Conservation (phyloP, 1,284 basidiomycete genomes). For the Heterobasidion irregulare region DNA sequence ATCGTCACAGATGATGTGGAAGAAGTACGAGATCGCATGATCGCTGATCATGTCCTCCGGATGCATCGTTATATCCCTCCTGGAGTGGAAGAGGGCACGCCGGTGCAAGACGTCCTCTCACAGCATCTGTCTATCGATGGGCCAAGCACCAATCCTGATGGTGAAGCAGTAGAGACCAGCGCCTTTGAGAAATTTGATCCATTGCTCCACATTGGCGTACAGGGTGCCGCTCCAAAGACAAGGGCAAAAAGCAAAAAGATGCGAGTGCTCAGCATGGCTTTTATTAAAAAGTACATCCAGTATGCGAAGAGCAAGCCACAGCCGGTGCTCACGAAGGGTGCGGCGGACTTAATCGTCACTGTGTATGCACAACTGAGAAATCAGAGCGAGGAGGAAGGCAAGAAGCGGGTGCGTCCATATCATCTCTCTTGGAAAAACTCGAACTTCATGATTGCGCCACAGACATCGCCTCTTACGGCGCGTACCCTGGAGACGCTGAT, state of each 20-base stretch:
- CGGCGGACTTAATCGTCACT: slow-evolving; percentile 90
- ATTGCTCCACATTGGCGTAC: slow-evolving; percentile 78
- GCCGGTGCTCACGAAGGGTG: slow-evolving; percentile 86
- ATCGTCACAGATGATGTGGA: slow-evolving; percentile 98
- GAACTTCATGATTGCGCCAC: background rate
- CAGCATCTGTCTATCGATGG: slow-evolving; percentile 85
- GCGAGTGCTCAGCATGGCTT: slow-evolving; percentile 88
- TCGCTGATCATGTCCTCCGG: slow-evolving; percentile 96
- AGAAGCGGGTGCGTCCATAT: slow-evolving; percentile 63
- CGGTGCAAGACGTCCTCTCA: slow-evolving; percentile 80
- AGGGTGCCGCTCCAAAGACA: slow-evolving; percentile 43
- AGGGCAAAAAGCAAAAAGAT: slow-evolving; percentile 43
- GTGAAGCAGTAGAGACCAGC: slow-evolving; percentile 58
- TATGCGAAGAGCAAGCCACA: slow-evolving; percentile 88
- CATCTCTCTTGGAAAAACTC: background rate
- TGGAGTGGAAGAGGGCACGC: slow-evolving; percentile 92
- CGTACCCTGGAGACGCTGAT: slow-evolving; percentile 99
- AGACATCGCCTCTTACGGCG: slow-evolving; percentile 96
- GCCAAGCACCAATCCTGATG: slow-evolving; percentile 48
- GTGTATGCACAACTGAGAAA: slow-evolving; percentile 92
- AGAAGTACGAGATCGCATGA: slow-evolving; percentile 87
- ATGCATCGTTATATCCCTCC: slow-evolving; percentile 97
- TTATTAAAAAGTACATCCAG: slow-evolving; percentile 99
- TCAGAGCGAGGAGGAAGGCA: slow-evolving; percentile 86
- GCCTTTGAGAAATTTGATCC: slow-evolving; percentile 98